A percentile compares a stretch with the other conserved stretches of the same genome.
phyloP scores from a whole-genome alignment of 805 yeast genomes.

The Candida ipomoeae region DNA sequence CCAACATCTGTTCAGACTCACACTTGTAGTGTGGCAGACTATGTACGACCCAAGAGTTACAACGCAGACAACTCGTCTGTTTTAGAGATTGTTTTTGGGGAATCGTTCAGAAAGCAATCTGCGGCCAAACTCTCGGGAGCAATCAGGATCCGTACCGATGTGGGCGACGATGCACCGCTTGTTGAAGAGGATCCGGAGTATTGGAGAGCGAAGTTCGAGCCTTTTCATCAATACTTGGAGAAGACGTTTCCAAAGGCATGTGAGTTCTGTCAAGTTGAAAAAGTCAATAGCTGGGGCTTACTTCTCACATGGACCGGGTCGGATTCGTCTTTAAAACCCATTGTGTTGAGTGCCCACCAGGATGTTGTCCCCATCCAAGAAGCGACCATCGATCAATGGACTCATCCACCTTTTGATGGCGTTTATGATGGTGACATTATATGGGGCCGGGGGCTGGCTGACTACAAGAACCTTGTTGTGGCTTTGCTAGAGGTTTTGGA shows the following conservation, averaged over 20 bases:
- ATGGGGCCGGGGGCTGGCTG: conserved; percentile 23
- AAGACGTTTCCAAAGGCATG: conserved; percentile 11
- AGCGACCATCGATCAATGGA: conserved; percentile 11
- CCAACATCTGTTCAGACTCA: neutral
- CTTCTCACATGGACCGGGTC: conserved; percentile 14
- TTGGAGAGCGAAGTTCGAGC: conserved; percentile 34
- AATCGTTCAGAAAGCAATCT: conserved; percentile 20
- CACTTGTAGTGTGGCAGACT: conserved; percentile 15
- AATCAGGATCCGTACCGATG: conserved; percentile 59
- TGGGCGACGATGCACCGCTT: conserved; percentile 47
- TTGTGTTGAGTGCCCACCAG: conserved; percentile 14
- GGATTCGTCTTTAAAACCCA: conserved; percentile 10
- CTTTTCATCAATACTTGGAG: conserved; percentile 11
- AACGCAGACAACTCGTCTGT: conserved; percentile 28
- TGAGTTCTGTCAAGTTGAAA: conserved; percentile 3
- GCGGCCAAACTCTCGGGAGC: conserved; percentile 51
- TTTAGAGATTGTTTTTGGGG: conserved; percentile 7
- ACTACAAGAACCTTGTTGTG: conserved; percentile 66
- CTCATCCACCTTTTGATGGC: conserved; percentile 13
- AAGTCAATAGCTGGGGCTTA: conserved; percentile 12
- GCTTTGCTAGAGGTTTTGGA: conserved; percentile 50
- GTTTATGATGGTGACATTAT: conserved; percentile 17
- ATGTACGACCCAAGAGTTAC: conserved; percentile 22
- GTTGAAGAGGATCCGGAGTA: conserved; percentile 46
- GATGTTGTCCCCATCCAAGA: conserved; percentile 14